Evolutionary conservation across 768 basidiomycete species (phyloP), one percentile per base, ranked within the genome.

Genomic region (Erythrobasidium yunnanense): DNA sequence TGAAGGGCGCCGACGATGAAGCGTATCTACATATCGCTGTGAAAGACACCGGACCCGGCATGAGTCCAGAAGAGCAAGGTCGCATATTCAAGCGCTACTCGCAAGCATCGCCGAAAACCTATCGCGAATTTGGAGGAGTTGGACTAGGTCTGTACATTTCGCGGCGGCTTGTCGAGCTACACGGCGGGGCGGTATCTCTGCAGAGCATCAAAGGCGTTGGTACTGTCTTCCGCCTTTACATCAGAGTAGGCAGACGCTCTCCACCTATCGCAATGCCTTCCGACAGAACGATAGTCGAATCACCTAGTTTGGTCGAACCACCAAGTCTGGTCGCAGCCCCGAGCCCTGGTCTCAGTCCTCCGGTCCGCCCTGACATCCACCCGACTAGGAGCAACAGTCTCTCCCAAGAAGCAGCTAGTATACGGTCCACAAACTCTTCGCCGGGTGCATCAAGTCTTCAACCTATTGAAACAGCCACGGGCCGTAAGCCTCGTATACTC

Each of bases 81-180:
- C 20, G 49, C 6, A 34, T 68, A 11, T 68, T 68, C 60, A 32
- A 52, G 57, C 67, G 67, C 17, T 68, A 50, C 32, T 25, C 67
- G 1, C 67, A 68, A 46, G 67, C 67, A 11, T 65, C 47, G 7
- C 67, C 67, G 2, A 68, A 65, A 20, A 68, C 67, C n/a, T 57
- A 63, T 25, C 46, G 62, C 4, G 63, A 65, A 7, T 68, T 68
- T 35, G 66, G 66, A 2, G 67, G 67, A 18, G 35, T 54, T 25
- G 67, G 67, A 29, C 51, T 68, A 13, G 67, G 67, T 23, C 35
- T 68, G 15, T 68, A 60, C 58, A 68, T 68, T 22, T 53, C 49
- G 4, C 25, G 52, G n/a, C 47, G 52, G 6, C 25, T 68, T 6
- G 62, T 68, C 15, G 67, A 68, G 51, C 51, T 68, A 22, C 62